phyloP scores from a whole-genome alignment of 2,329 filamentous ascomycete species.

The Lachnellula subtilissima region DNA sequence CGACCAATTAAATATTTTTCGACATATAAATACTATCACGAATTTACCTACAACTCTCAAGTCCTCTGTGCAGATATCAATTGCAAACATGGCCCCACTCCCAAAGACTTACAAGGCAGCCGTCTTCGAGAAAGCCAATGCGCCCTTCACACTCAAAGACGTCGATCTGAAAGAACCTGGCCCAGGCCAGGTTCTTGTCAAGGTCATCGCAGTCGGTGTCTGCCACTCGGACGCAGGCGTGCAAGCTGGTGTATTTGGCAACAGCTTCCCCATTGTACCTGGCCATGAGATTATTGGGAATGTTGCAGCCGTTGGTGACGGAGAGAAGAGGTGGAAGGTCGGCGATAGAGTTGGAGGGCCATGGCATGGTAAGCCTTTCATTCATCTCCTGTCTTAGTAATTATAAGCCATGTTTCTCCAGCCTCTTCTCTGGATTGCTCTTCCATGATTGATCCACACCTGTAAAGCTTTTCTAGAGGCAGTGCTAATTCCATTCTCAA shows the following conservation, averaged over 20 bases:
- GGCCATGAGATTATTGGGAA: constrained; percentile 71
- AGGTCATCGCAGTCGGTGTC: constrained; percentile 67
- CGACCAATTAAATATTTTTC: background rate
- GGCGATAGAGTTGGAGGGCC: constrained; percentile 64
- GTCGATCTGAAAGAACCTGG: constrained; percentile 52
- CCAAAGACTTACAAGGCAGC: constrained; percentile 66
- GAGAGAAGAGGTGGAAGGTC: constrained; percentile 52
- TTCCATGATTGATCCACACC: background rate
- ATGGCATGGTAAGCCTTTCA: constrained; percentile 56
- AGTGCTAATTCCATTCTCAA: too few relatives aligned
- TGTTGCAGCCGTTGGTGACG: constrained; percentile 55
- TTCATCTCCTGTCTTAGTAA: background rate
- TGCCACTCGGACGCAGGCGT: constrained; percentile 57
- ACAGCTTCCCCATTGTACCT: constrained; percentile 55
- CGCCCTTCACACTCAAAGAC: constrained; percentile 54
- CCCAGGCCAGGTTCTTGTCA: constrained; percentile 59
- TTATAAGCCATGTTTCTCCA: background rate
- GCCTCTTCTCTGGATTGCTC: background rate
- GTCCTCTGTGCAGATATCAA: background rate
- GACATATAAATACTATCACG: background rate
- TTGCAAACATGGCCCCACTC: constrained; percentile 33
- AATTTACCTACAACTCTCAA: background rate
- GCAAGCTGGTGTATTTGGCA: constrained; percentile 46
- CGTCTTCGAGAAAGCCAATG: constrained; percentile 49
- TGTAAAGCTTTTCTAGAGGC: too few relatives aligned